Percentiles rank a stretch among this genome's conserved stretches.
Conservation (phyloP, 2,329 filamentous ascomycete genomes). For the Myotisia sp. region DNA sequence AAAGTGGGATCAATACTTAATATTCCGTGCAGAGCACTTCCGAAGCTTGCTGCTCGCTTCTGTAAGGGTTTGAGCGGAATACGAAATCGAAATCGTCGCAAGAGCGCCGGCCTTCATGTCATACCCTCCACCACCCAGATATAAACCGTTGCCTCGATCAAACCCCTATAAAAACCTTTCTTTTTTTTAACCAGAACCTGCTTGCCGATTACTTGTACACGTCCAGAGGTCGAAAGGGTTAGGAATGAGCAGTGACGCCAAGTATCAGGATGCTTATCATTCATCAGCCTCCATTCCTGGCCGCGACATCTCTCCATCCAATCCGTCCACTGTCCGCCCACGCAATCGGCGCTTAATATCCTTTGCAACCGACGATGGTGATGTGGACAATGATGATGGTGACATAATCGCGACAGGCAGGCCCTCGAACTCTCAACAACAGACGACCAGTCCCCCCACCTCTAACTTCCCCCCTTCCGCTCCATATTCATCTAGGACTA, state of each 20-base stretch:
- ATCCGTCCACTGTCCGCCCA: conserved; percentile 28
- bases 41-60: too few relatives aligned
- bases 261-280: conserved; percentile 23
- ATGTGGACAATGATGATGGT: conserved; percentile 13
- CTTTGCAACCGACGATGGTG: conserved; percentile 25
- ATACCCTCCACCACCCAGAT: background rate
- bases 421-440: conserved; percentile 8
- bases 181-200: background rate
- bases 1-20: too few relatives aligned
- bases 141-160: background rate
- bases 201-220: background rate
- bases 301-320: conserved; percentile 20
- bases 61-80: too few relatives aligned
- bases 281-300: conserved; percentile 18
- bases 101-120: background rate
- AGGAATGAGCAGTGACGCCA: conserved; percentile 31
- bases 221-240: conserved; percentile 4
- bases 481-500: conserved; percentile 21
- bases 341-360: conserved; percentile 32
- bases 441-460: conserved; percentile 3
- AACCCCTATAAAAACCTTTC: background rate
- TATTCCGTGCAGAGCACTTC: too few relatives aligned
- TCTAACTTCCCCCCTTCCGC: too few relatives aligned
- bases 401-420: background rate
- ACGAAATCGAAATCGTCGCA: conserved; percentile 1